These are phyloP conservation scores for Przewalskia tangutica DNA, from an alignment of 257 asterid genomes.

Conservation along the genomic window DNA sequence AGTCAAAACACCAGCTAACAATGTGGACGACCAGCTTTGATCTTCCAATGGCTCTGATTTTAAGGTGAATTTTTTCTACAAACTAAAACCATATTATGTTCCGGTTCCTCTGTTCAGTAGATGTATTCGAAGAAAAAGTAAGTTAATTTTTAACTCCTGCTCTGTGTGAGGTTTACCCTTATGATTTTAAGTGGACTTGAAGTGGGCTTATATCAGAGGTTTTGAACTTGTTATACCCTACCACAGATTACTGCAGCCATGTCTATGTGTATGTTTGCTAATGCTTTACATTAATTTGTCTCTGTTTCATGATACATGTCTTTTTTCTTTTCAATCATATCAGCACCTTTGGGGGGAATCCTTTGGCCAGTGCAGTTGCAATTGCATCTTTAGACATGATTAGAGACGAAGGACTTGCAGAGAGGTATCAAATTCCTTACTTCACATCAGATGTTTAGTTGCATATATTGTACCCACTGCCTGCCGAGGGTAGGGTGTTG, in stretches of 20 bases:
- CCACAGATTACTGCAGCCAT: neutral
- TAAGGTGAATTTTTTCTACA: neutral
- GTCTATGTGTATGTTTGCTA: neutral
- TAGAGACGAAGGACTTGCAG: no score
- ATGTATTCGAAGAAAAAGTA: neutral
- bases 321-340: neutral
- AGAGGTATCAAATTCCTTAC: no score
- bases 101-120: neutral
- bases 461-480: no score
- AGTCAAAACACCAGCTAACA: neutral
- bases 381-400: no score
- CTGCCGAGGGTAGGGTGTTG: no score
- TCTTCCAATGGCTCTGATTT: neutral
- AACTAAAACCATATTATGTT: neutral
- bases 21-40: neutral
- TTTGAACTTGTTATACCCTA: neutral
- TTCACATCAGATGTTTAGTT: no score
- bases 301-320: neutral
- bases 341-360: conserved; percentile 97
- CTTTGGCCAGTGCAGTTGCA: conserved; percentile 95
- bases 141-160: neutral
- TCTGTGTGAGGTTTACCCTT: neutral
- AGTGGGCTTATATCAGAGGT: no score
- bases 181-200: no score
- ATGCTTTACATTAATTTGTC: neutral